phyloP scores from a whole-genome alignment of 2,329 filamentous ascomycete species.

The Tolypocladium album region DNA sequence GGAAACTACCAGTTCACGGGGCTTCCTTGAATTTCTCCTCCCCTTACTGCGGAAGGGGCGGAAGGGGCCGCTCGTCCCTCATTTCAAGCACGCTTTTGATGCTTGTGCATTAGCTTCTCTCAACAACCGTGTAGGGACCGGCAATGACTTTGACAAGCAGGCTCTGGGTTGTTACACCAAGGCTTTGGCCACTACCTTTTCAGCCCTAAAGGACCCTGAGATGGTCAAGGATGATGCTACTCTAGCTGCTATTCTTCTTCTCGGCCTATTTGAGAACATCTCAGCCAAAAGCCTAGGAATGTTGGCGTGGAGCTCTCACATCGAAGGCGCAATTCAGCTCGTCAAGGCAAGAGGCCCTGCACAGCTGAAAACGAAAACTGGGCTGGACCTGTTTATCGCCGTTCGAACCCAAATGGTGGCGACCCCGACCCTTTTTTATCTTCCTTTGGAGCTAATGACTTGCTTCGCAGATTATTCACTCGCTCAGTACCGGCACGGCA shows the following conservation, averaged over 20 bases:
- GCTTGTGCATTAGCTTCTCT: constrained; percentile 47
- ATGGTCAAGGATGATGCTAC: constrained; percentile 41
- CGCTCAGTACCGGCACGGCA: constrained; percentile 38
- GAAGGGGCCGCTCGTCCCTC: constrained; percentile 25
- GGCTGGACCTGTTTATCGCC: constrained; percentile 43
- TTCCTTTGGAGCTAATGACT: background rate
- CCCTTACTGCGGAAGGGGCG: constrained; percentile 39
- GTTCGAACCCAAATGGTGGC: constrained; percentile 49
- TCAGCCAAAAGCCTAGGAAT: constrained; percentile 41
- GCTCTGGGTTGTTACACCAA: constrained; percentile 41
- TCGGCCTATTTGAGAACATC: constrained; percentile 51
- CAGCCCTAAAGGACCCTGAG: constrained; percentile 38
- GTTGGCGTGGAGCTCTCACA: constrained; percentile 49
- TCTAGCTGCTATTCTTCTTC: constrained; percentile 44
- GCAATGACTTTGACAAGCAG: constrained; percentile 18
- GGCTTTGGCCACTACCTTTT: constrained; percentile 39
- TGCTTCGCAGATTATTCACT: constrained; percentile 38
- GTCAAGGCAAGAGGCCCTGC: constrained; percentile 45
- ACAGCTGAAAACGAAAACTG: constrained; percentile 39
- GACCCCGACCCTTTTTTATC: background rate
- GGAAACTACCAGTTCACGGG: constrained; percentile 24
- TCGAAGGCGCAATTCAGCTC: constrained; percentile 50
- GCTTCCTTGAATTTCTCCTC: constrained; percentile 47
- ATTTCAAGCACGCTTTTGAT: constrained; percentile 44
- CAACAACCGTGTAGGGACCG: constrained; percentile 33